Conservation (phyloP, 148 eudicot genomes). For the Camellia granthamiana region DNA sequence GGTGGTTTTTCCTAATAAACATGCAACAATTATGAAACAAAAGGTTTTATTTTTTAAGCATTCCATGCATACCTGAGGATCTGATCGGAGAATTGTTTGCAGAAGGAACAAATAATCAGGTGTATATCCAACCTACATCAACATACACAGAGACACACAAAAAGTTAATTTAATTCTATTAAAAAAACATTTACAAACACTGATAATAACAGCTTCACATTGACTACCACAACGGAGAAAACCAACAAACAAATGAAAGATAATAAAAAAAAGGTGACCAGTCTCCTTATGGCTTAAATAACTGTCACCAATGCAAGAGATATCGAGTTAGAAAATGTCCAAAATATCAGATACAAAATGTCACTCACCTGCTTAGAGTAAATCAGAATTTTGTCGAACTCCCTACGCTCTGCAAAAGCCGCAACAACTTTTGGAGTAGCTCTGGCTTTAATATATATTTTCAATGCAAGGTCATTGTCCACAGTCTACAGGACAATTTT, state of each 20-base stretch:
- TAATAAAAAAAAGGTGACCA: neutral
- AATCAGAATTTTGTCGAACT: conserved; percentile 85
- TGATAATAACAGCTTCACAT: neutral
- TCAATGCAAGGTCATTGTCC: conserved; percentile 86
- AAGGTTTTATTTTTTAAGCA: too few species aligned
- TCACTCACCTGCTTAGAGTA: conserved; percentile 80
- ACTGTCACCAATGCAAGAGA: neutral
- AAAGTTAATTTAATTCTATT: neutral
- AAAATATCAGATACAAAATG: conserved; percentile 26
- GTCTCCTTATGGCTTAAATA: neutral
- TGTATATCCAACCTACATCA: conserved; percentile 72
- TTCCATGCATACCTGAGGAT: conserved; percentile 62
- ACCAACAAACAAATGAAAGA: neutral
- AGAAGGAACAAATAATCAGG: conserved; percentile 85
- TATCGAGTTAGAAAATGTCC: conserved; percentile 36
- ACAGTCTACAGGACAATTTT: conserved; percentile 53
- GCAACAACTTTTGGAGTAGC: conserved; percentile 95
- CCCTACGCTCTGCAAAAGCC: conserved; percentile 92
- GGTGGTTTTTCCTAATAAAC: too few species aligned
- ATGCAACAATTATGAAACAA: too few species aligned
- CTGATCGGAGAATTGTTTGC: conserved; percentile 79
- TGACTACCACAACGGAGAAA: neutral
- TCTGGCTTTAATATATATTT: conserved; percentile 89
- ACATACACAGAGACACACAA: neutral
- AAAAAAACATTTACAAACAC: neutral